Conservation (phyloP, 129 eudicot species). For the Helichrysum umbraculigerum region DNA sequence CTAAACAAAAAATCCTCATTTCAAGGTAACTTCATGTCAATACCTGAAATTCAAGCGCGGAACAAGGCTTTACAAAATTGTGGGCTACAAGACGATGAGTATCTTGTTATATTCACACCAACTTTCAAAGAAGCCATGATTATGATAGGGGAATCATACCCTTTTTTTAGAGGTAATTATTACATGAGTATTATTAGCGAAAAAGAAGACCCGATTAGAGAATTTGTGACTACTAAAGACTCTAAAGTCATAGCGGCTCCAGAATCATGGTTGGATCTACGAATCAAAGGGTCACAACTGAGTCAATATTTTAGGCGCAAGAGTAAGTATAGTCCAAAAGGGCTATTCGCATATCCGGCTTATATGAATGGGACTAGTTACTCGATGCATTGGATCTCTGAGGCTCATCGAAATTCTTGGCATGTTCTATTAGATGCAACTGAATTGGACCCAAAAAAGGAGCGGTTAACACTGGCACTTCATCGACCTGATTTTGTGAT, state of each 20-base stretch:
- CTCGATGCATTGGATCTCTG: conserved; percentile 90
- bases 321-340: conserved; percentile 64
- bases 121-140: conserved; percentile 63
- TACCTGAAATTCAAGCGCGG: conserved; percentile 75
- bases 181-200: conserved; percentile 63
- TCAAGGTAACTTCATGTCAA: conserved; percentile 74
- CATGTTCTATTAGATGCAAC: conserved; percentile 79
- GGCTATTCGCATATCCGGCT: conserved; percentile 77
- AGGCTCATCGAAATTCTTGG: conserved; percentile 78
- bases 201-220: conserved; percentile 54
- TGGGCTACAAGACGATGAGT: conserved; percentile 65
- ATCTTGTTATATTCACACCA: conserved; percentile 52
- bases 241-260: conserved; percentile 72
- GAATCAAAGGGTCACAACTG: conserved; percentile 84
- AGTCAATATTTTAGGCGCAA: conserved; percentile 80
- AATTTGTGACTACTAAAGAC: conserved; percentile 53
- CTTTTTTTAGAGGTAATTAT: conserved; percentile 71
- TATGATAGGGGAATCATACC: conserved; percentile 83
- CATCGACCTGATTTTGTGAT: conserved; percentile 78
- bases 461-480: conserved; percentile 55
- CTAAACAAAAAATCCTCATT: conserved; percentile 60
- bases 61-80: conserved; percentile 66
- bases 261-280: conserved; percentile 71
- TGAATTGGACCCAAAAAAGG: conserved; percentile 50
- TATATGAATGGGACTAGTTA: conserved; percentile 55